Percentiles rank a stretch among this genome's conserved stretches.
These are phyloP conservation scores for Syncephalastrum racemosum DNA, from an alignment of 371 early-diverging fungal species.

Conservation along the genomic window DNA sequence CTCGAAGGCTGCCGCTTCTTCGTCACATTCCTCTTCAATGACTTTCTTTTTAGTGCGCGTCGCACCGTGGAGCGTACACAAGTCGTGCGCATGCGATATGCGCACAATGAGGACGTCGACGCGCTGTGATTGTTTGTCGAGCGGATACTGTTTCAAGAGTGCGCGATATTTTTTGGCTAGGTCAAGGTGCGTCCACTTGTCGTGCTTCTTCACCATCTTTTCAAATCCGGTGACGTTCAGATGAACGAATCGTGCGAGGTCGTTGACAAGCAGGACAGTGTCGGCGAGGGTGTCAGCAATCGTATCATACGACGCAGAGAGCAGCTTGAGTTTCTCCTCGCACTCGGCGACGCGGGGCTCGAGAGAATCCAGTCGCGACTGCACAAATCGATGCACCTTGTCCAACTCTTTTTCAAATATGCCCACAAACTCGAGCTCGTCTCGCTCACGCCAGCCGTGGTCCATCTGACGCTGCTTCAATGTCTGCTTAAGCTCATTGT, in stretches of 20 bases:
- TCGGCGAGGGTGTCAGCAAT: slow-evolving; percentile 73
- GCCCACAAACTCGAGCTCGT: slow-evolving; percentile 75
- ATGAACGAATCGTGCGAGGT: slow-evolving; percentile 88
- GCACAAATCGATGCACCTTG: slow-evolving; percentile 81
- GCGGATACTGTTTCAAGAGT: slow-evolving; percentile 74
- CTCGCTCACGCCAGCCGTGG: slow-evolving; percentile 54
- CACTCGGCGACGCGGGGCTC: slow-evolving; percentile 69
- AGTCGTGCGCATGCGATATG: slow-evolving; percentile 55
- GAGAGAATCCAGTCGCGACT: slow-evolving; percentile 62
- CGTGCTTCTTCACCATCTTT: slow-evolving; percentile 96
- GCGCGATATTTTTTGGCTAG: slow-evolving; percentile 53
- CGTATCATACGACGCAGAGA: slow-evolving; percentile 43
- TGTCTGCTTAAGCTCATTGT: slow-evolving; percentile 35
- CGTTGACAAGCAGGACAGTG: slow-evolving; percentile 80
- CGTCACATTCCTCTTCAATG: not conserved
- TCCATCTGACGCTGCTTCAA: slow-evolving; percentile 36
- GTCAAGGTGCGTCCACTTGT: slow-evolving; percentile 78
- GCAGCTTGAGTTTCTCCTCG: slow-evolving; percentile 40
- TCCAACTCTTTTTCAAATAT: slow-evolving; percentile 77
- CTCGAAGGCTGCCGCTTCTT: slow-evolving; percentile 41
- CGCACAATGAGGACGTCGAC: slow-evolving; percentile 88
- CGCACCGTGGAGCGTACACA: slow-evolving; percentile 29
- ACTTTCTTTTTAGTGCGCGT: slow-evolving; percentile 22
- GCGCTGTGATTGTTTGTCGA: slow-evolving; percentile 70
- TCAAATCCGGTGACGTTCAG: slow-evolving; percentile 94